A percentile compares a stretch with the other conserved stretches of the same genome.
These are phyloP conservation scores for Pyrus bretschneideri DNA, from an alignment of 306 rosid genomes.

Conservation along the genomic window DNA sequence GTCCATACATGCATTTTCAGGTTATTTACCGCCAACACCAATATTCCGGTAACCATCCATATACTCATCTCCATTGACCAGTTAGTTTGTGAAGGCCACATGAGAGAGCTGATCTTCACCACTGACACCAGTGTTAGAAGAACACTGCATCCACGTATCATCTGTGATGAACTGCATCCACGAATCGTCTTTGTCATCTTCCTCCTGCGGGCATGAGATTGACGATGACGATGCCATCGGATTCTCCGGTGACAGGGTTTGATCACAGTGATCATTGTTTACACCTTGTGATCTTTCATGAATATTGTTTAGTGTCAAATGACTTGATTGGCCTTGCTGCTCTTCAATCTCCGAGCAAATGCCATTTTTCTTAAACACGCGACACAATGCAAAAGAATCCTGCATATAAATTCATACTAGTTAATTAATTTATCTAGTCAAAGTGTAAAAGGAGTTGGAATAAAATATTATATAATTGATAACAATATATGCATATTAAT, in stretches of 20 bases:
- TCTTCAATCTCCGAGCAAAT: slow-evolving; percentile 78
- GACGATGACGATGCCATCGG: slow-evolving; percentile 54
- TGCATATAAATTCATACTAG: slow-evolving; percentile 21
- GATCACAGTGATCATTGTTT: slow-evolving; percentile 42
- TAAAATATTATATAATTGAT: not conserved
- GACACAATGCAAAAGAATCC: slow-evolving; percentile 95
- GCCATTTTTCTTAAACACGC: slow-evolving; percentile 97
- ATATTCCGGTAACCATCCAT: slow-evolving; percentile 11
- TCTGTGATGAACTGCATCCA: slow-evolving; percentile 98
- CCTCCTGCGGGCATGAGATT: slow-evolving; percentile 43
- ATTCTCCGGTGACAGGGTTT: slow-evolving; percentile 74
- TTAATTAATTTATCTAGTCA: not conserved
- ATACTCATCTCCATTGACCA: not conserved
- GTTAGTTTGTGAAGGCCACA: slow-evolving; percentile 60
- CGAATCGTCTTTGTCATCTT: slow-evolving; percentile 88
- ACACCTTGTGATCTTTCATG: slow-evolving; percentile 46
- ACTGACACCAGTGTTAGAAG: slow-evolving; percentile 44
- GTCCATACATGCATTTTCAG: not conserved
- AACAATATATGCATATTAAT: not conserved
- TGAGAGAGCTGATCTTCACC: slow-evolving; percentile 49
- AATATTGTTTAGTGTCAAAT: slow-evolving; percentile 28
- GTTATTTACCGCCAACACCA: slow-evolving; percentile 50
- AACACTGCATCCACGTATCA: slow-evolving; percentile 65
- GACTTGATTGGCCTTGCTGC: slow-evolving; percentile 59
- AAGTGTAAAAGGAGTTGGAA: not conserved